Evolutionary conservation across 176 grass and related monocot genomes (phyloP).

Genomic region (Saccharum officinarum): DNA sequence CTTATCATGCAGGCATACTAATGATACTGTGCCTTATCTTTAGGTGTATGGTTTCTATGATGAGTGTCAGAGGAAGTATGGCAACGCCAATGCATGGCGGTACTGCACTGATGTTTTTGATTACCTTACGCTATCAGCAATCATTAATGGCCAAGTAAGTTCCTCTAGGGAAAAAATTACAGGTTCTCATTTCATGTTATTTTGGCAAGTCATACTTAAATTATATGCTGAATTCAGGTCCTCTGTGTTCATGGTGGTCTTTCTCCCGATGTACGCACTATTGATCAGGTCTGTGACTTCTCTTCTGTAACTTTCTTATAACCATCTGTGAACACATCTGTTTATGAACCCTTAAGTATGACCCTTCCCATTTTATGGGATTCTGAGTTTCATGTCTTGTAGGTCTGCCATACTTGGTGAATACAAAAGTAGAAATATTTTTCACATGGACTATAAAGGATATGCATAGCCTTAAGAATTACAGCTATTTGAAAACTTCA

Average conservation of each 20-base stretch:
- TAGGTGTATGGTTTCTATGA: conserved; percentile 99
- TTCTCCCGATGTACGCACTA: conserved; percentile 89
- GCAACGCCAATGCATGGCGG: conserved; percentile 99
- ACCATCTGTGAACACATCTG: not conserved
- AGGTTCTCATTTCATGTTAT: conserved; percentile 4
- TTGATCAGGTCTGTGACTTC: conserved; percentile 80
- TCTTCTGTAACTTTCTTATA: not conserved
- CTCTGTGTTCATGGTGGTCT: conserved; percentile 98
- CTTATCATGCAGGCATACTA: not conserved
- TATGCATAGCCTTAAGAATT: not conserved
- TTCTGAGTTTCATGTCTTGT: not conserved
- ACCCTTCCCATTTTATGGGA: not conserved
- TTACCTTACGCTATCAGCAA: conserved; percentile 96
- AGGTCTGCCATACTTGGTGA: not conserved
- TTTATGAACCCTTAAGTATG: not conserved
- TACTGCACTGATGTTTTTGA: conserved; percentile 99
- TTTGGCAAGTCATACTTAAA: conserved; percentile 19
- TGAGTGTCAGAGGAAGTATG: conserved; percentile 98
- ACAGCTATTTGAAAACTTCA: not conserved
- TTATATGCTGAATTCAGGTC: conserved; percentile 63
- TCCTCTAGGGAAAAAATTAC: not conserved
- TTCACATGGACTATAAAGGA: not conserved
- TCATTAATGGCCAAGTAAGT: conserved; percentile 96
- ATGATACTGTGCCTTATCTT: conserved; percentile 6
- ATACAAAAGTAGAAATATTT: not conserved